Evolutionary conservation across 108 stramenopile genomes (phyloP).

Genomic region (Cyclostephanos tholiformis): DNA sequence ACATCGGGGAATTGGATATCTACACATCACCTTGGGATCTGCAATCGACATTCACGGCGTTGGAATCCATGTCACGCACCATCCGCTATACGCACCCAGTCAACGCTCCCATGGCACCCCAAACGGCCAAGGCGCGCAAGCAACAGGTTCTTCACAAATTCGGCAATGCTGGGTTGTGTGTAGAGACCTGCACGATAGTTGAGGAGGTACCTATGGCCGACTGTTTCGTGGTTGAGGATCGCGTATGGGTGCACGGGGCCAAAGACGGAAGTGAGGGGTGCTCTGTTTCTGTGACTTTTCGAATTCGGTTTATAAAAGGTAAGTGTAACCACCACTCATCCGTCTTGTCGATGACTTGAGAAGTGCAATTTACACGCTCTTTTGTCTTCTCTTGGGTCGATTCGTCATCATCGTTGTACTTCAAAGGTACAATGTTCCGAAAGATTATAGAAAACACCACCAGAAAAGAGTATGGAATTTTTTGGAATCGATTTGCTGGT

Average conservation of each 20-base stretch:
- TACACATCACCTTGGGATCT: constrained; percentile 58
- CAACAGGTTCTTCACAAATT: constrained; percentile 63
- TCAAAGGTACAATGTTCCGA: constrained; percentile 80
- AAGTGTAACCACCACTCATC: background rate
- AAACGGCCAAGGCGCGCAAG: constrained; percentile 70
- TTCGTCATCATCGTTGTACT: background rate
- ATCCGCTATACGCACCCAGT: constrained; percentile 79
- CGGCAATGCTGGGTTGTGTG: constrained; percentile 57
- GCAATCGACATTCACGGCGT: background rate
- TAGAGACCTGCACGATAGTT: constrained; percentile 77
- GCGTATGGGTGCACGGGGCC: constrained; percentile 54
- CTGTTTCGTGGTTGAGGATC: constrained; percentile 83
- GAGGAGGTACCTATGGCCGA: constrained; percentile 87
- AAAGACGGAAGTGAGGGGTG: constrained; percentile 33
- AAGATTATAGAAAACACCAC: constrained; percentile 70
- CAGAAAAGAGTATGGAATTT: constrained; percentile 61
- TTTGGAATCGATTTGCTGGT: constrained; percentile 45
- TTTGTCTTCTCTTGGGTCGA: background rate
- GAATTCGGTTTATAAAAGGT: constrained; percentile 55
- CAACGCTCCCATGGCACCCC: constrained; percentile 87
- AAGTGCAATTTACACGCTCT: background rate
- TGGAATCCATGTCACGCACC: constrained; percentile 38
- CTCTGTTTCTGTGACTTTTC: constrained; percentile 57
- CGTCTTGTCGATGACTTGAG: no score
- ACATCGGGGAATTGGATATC: constrained; percentile 57